Evolutionary conservation across 2,329 filamentous ascomycete genomes (phyloP), one percentile per base, ranked within the genome.

Genomic region (Curvularia spicifera): DNA sequence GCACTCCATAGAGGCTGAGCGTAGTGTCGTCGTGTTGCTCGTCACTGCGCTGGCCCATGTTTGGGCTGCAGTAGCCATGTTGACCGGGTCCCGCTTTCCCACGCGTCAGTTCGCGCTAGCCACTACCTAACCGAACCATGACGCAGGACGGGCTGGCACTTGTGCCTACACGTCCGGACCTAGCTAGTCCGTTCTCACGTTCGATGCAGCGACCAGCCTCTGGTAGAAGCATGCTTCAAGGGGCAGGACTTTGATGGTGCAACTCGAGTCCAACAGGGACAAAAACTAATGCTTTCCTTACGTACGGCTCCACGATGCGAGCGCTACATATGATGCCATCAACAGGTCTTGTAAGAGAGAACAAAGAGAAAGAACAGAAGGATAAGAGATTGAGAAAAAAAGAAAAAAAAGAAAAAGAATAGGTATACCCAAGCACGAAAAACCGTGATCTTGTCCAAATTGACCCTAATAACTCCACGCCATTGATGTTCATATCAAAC

Each of bases 1-100:
- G 57, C 53, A 53, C 66, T 72, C 70, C 74, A 75, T 76, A 56
- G 59, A 60, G 54, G 31, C 56, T 26, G 64, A 48, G 54, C 39
- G 33, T 51, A 40, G 40, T 60, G 39, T 31, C 29, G 29, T 31
- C 29, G 39, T 51, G 53, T 67, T 67, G 66, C 39, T 68, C 65
- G 63, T 67, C 57, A 57, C 58, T 64, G 63, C 63, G 49, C 51
- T 55, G 50, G 40, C 44, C 51, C 33, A 57, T 63, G 60, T 61
- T 59, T 61, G 57, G 62, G 64, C 64, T 65, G 62, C 64, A 66
- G 57, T 55, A 59, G 54, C 55, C 37, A 42, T 65, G 61, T 66
- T 64, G 59, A 52, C 53, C 53, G 57, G 42, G 51, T 58, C 64
- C 62, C 57, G 51, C 57, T 65, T 61, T 54, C 53, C 61, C 53